Evolutionary conservation across 768 basidiomycete species (phyloP).

Genomic region (Trametes villosa): DNA sequence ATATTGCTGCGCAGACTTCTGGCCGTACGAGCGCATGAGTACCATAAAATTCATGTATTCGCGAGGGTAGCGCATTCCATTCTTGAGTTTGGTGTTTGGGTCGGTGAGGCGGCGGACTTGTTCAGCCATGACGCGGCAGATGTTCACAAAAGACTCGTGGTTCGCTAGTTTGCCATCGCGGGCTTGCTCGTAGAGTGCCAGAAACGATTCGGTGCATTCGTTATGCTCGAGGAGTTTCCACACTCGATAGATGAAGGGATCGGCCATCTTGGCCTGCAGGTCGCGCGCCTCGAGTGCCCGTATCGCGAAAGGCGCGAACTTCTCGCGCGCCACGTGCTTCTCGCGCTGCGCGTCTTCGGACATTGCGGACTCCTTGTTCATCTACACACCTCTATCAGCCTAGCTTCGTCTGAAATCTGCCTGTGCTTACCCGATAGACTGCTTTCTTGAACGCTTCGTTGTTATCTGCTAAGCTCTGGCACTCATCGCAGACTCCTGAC

Average conservation of each 20-base stretch:
- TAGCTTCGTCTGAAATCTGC: no score
- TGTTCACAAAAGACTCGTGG: conserved; percentile 19
- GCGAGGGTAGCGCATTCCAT: conserved; percentile 22
- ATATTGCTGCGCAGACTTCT: conserved; percentile 24
- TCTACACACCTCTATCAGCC: not conserved
- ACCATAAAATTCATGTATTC: conserved; percentile 28
- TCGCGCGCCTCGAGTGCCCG: conserved; percentile 14
- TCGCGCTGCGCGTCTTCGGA: conserved; percentile 5
- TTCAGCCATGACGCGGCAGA: conserved; percentile 23
- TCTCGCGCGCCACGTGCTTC: conserved; percentile 1
- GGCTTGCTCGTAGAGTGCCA: conserved; percentile 22
- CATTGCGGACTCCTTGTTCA: not conserved
- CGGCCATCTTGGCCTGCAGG: conserved; percentile 17
- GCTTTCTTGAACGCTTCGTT: not conserved
- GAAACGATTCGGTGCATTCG: conserved; percentile 19
- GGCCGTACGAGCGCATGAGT: conserved; percentile 24
- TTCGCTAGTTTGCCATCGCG: conserved; percentile 22
- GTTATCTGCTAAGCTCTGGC: not conserved
- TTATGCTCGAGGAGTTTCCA: conserved; percentile 14
- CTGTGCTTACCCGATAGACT: not conserved
- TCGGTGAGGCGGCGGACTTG: not conserved
- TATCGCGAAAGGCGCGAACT: not conserved
- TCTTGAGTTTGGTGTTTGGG: conserved; percentile 14
- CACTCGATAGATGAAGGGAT: conserved; percentile 22
- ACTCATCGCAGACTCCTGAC: not conserved